Evolutionary conservation across 2,329 filamentous ascomycete genomes (phyloP).

Genomic region (Ascochyta clinopodiicola): DNA sequence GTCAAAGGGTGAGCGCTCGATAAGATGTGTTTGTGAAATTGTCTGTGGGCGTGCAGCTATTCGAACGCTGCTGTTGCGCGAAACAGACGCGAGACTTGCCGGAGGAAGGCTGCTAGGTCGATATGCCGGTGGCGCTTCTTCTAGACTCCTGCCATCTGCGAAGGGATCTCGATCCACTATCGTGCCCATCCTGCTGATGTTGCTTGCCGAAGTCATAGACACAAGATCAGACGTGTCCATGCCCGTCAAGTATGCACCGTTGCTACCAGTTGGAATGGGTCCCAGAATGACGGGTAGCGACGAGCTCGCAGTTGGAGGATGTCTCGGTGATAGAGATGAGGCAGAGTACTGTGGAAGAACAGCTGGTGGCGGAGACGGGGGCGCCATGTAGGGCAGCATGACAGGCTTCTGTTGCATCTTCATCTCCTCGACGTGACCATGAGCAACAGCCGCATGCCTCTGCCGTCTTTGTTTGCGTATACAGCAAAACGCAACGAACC

Average conservation of each 20-base stretch:
- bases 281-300: constrained; percentile 44
- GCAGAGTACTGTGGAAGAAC: constrained; percentile 24
- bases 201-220: constrained; percentile 34
- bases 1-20: constrained; percentile 43
- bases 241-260: constrained; percentile 46
- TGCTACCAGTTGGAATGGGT: constrained; percentile 39
- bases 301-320: constrained; percentile 25
- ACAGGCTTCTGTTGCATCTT: constrained; percentile 27
- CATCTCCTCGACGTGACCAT: constrained; percentile 32
- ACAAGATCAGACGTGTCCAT: constrained; percentile 49
- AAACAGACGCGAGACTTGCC: constrained; percentile 36
- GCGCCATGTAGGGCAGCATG: constrained; percentile 28
- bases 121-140: constrained; percentile 47
- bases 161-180: constrained; percentile 38
- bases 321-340: constrained; percentile 20
- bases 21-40: constrained; percentile 32
- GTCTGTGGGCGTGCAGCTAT: constrained; percentile 14
- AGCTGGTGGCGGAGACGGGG: constrained; percentile 17
- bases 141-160: constrained; percentile 36
- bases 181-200: constrained; percentile 15
- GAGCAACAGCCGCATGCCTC: constrained; percentile 14
- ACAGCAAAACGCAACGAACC: constrained; percentile 31
- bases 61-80: constrained; percentile 44
- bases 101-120: constrained; percentile 42
- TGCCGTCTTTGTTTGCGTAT: constrained; percentile 42